phyloP scores from a whole-genome alignment of 192 early-diverging fungal genomes.

The Backusella sp. region DNA sequence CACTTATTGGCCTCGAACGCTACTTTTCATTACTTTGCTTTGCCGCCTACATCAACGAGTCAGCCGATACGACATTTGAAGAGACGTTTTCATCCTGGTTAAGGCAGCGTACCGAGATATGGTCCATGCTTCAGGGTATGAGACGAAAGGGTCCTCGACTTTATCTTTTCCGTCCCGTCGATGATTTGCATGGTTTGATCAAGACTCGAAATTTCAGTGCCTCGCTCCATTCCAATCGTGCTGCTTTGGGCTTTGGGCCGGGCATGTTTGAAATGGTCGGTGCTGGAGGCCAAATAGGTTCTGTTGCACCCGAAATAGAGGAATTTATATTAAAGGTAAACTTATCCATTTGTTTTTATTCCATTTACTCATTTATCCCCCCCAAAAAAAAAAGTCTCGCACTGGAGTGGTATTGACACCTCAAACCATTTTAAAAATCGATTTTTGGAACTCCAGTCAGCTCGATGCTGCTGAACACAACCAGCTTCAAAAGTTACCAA shows the following conservation, averaged over 20 bases:
- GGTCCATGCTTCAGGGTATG: conserved; percentile 52
- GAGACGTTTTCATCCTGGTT: conserved; percentile 37
- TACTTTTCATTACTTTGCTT: conserved; percentile 62
- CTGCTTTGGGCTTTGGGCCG: conserved; percentile 10
- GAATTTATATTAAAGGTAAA: conserved; percentile 53
- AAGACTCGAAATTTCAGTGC: conserved; percentile 1
- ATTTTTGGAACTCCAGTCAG: conserved; percentile 45
- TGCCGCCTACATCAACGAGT: conserved; percentile 49
- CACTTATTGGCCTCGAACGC: conserved; percentile 51
- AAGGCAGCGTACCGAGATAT: conserved; percentile 44
- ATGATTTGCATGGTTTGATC: conserved; percentile 42
- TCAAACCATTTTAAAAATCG: conserved; percentile 62
- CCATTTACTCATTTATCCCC: no score
- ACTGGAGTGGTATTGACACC: conserved; percentile 53
- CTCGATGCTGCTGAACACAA: conserved; percentile 18
- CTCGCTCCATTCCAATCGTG: not conserved
- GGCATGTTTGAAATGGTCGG: conserved; percentile 38
- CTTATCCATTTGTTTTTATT: conserved; percentile 2
- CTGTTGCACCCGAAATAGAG: conserved; percentile 50
- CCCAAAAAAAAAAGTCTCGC: conserved; percentile 33
- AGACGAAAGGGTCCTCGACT: conserved; percentile 42
- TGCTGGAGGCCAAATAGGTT: conserved; percentile 17
- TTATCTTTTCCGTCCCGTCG: conserved; percentile 55
- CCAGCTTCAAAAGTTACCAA: not conserved
- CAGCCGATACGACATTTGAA: conserved; percentile 14